Conservation (phyloP, 441 rosid genomes). For the Mallotus repandus region DNA sequence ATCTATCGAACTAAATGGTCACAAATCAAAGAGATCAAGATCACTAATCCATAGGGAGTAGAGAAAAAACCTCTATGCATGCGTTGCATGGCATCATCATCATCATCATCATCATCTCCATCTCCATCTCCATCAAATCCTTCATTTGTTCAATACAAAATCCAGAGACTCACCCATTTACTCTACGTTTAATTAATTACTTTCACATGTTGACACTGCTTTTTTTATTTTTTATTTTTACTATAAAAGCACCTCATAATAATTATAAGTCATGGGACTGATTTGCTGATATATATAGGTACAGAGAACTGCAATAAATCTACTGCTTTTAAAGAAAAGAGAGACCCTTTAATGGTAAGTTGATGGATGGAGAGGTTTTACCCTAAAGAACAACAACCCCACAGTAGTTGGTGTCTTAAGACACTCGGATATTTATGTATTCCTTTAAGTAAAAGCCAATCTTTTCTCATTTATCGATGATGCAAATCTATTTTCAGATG, state of each 20-base stretch:
- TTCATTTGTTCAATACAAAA: not conserved
- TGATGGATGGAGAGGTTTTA: slow-evolving; percentile 16
- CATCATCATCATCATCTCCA: no score
- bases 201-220: not conserved
- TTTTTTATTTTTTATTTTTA: not conserved
- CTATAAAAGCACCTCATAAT: not conserved
- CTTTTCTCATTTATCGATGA: slow-evolving; percentile 28
- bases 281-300: not conserved
- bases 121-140: not conserved
- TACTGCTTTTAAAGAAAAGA: not conserved
- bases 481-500: not conserved
- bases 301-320: not conserved
- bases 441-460: slow-evolving; percentile 8
- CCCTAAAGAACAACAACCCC: slow-evolving; percentile 30
- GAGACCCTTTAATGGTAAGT: slow-evolving; percentile 17
- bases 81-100: slow-evolving; percentile 17
- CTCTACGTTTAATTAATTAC: not conserved
- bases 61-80: not conserved
- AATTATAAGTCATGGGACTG: not conserved
- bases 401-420: slow-evolving; percentile 22
- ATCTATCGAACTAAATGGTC: slow-evolving; percentile 11
- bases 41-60: no score
- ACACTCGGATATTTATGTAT: slow-evolving; percentile 15
- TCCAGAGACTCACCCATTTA: slow-evolving; percentile 5
- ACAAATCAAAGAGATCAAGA: slow-evolving; percentile 5